Conservation (phyloP, 768 basidiomycete species). For the Crepidotus variabilis region DNA sequence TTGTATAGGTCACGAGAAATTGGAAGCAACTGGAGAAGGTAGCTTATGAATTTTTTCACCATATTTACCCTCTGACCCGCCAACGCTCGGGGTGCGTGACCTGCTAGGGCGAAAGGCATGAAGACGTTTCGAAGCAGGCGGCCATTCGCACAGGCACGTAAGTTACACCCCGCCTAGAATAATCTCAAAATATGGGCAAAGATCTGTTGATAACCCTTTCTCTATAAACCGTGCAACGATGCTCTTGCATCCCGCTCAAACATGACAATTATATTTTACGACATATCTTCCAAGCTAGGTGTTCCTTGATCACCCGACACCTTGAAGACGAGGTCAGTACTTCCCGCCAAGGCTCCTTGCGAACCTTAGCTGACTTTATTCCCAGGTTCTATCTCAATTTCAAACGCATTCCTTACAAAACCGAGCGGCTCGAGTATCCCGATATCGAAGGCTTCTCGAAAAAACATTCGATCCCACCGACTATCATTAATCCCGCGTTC, state of each 20-base stretch:
- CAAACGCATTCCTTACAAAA: slow-evolving; percentile 35
- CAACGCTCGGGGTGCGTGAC: no score
- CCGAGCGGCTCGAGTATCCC: slow-evolving; percentile 48
- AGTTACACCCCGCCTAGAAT: no score
- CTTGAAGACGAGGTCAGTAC: slow-evolving; percentile 28
- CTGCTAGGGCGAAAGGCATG: no score
- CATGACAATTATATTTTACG: slow-evolving; percentile 27
- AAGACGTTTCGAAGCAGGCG: no score
- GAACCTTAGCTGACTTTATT: not conserved
- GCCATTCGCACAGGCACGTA: no score
- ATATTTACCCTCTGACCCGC: no score
- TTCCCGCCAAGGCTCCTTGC: not conserved
- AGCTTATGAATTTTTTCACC: no score
- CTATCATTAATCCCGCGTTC: slow-evolving; percentile 2
- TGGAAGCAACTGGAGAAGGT: no score
- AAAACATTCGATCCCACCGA: slow-evolving; percentile 32
- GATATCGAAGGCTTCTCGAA: slow-evolving; percentile 35
- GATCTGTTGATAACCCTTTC: no score
- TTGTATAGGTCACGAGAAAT: no score
- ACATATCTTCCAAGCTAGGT: slow-evolving; percentile 27
- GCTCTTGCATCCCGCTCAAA: not conserved
- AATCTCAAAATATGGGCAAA: no score
- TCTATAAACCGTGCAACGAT: not conserved
- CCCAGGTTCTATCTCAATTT: slow-evolving; percentile 27
- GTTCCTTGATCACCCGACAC: slow-evolving; percentile 33